Base-by-base conservation (phyloP, 2,329 filamentous ascomycete genomes). In the Volutella citrinella region DNA sequence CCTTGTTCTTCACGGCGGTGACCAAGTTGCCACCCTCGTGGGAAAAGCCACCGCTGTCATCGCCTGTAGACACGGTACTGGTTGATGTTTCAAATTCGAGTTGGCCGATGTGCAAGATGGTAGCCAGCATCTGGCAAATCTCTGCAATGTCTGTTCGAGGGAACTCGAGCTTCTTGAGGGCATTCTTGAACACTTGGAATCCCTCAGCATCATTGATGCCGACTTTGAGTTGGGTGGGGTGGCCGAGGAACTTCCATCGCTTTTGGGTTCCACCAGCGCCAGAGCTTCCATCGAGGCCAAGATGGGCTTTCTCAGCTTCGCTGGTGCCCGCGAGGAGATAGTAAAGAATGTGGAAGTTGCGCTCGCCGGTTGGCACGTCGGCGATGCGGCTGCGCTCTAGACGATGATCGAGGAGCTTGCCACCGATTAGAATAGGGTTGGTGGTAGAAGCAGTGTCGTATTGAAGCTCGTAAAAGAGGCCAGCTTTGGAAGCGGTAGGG, bases 181-280 rank as follows among this genome's bases (percentile, higher is more conserved):
- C 93, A 2, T 87, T 95, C 70, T 97, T 97, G 74, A 98, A 97
- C 33, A 97, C 83, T 57, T 95, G 87, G 63, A 98, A 98, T 5
- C 91, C 93, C 55, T 96, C 90, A 3, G 84, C 75, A 56, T 98
- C 93, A 54, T 98, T 96, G 59, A 98, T 90, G 38, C 93, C 93
- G 18, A 97, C 88, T 61, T 95, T 97, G 46, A 98, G 75, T 64
- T 98, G 93, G 0, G 91, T 96, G 1, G 91, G 93, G 52, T 98
- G 93, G 4, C 93, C 93, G 5, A 98, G 76, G 56, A 95, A 98
- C 58, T 89, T 86, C 93, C 93, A 98, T 63, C 93, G 76, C 66
- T 88, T 94, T 53, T 83, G 79, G 5, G 70, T 58, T 49, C 83
- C 78, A 6, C 68, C 54, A 12, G 56, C 60, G 6, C 61, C 64